Conservation (phyloP, 1,284 basidiomycete species). For the Pseudozyma sp. region DNA sequence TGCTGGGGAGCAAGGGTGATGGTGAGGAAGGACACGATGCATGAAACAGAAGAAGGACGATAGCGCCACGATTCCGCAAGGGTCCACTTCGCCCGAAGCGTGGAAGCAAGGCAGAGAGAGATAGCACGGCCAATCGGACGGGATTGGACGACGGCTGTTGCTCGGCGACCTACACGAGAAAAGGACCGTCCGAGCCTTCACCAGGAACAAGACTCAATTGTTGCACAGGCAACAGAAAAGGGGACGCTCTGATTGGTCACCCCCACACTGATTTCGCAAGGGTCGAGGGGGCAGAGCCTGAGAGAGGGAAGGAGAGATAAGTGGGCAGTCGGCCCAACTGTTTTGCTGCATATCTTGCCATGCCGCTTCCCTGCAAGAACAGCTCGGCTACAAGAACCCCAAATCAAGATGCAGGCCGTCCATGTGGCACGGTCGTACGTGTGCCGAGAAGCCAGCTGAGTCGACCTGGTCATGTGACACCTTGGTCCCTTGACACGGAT, state of each 20-base stretch:
- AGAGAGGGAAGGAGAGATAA: not conserved
- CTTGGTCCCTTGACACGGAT: no score
- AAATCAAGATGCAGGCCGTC: no score
- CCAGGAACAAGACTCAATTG: not conserved
- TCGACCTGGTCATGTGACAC: no score
- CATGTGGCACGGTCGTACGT: no score
- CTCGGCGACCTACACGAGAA: slow-evolving; percentile 14
- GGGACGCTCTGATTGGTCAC: slow-evolving; percentile 7
- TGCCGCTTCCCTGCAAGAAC: no score
- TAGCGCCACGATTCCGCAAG: not conserved
- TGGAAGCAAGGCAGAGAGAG: not conserved
- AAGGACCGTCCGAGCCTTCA: not conserved
- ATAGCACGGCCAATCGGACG: no score
- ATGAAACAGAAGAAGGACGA: not conserved
- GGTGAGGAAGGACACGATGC: not conserved
- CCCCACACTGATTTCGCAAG: slow-evolving; percentile 10
- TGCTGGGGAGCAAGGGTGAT: not conserved
- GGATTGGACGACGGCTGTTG: slow-evolving; percentile 2
- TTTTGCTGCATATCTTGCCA: not conserved
- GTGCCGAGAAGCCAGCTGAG: no score
- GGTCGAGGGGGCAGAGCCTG: not conserved
- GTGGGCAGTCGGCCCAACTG: not conserved
- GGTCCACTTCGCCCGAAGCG: not conserved
- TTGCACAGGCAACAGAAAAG: no score
- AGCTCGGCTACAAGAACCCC: no score